Base-by-base conservation (phyloP, 106 monocot genomes). In the Allium sativum region DNA sequence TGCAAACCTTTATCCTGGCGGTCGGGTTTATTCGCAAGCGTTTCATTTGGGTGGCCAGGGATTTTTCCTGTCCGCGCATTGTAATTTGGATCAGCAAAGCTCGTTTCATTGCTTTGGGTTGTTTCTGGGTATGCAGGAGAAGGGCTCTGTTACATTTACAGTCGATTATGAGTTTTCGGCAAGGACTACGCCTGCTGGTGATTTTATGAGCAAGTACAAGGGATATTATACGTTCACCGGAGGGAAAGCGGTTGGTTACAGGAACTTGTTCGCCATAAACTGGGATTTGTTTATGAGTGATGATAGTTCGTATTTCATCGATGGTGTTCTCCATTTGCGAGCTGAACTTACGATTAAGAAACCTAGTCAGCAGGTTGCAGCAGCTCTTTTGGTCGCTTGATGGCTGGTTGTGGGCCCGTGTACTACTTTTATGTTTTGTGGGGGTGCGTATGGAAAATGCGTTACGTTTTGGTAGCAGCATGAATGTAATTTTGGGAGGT, bases 131-230 rank as follows among this genome's bases (percentile, higher is more conserved):
- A 88, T 88, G 87, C 87, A 88, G 55, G 87, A 88, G 58, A 88
- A 80, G 61, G 83, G 80, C 5, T 83, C 87, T 5, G 80, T 76
- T 19, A 72, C 77, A 53, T 82, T 88, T 21, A 82, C 79, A 2
- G 87, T 88, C 1, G 87, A 88, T 14, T 88, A 88, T 16, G 87
- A 88, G 45, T 88, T 88, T 59, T 76, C 87, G n/a, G 87, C 83
- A 8, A 82, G 87, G 59, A 72, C 80, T 8, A 80, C 59, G 16
- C 79, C 77, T 0, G 16, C 76, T 0, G 77, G 77, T 1, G 87
- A 88, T 58, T 88, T 88, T 71, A 72, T 77, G 44, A 88, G 77
- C 74, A 88, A 88, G 72, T 88, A 88, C 64, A 88, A 83, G 61
- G 87, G 83, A 7, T 72, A 68, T 48, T 88, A 88, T 58, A 88